Conservation (phyloP, 1,139 yeast species). For the Nakaseomyces delphensis region DNA sequence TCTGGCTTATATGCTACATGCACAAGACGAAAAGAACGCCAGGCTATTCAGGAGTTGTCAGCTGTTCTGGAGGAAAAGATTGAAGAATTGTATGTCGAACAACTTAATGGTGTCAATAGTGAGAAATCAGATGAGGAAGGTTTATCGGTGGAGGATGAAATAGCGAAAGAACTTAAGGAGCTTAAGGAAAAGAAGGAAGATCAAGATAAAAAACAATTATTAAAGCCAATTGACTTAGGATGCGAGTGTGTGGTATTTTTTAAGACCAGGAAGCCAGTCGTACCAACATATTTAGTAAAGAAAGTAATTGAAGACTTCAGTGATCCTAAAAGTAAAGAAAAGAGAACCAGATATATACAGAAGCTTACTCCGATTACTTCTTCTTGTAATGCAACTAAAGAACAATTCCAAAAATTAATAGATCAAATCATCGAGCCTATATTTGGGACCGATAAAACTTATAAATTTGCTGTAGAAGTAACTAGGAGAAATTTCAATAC, state of each 20-base stretch:
- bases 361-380: slow-evolving; percentile 70
- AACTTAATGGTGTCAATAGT: slow-evolving; percentile 30
- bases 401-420: slow-evolving; percentile 55
- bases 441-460: slow-evolving; percentile 48
- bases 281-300: slow-evolving; percentile 63
- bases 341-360: slow-evolving; percentile 64
- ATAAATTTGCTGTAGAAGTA: slow-evolving; percentile 75
- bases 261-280: slow-evolving; percentile 67
- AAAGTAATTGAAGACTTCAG: slow-evolving; percentile 53
- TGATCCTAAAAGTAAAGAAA: slow-evolving; percentile 36
- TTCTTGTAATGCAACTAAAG: slow-evolving; percentile 65
- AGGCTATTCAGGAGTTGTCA: slow-evolving; percentile 65
- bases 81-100: slow-evolving; percentile 42
- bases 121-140: slow-evolving; percentile 29
- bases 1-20: slow-evolving; percentile 84
- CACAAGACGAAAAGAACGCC: slow-evolving; percentile 64
- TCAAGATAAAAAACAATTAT: slow-evolving; percentile 38
- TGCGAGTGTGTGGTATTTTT: slow-evolving; percentile 83
- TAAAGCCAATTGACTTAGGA: slow-evolving; percentile 59
- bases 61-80: slow-evolving; percentile 51
- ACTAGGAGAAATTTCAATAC: slow-evolving; percentile 70
- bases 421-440: slow-evolving; percentile 53
- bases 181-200: slow-evolving; percentile 34
- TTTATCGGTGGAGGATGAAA: slow-evolving; percentile 64
- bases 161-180: slow-evolving; percentile 57